Conservation (phyloP, 192 early-diverging fungal species). For the Backusella luteola region DNA sequence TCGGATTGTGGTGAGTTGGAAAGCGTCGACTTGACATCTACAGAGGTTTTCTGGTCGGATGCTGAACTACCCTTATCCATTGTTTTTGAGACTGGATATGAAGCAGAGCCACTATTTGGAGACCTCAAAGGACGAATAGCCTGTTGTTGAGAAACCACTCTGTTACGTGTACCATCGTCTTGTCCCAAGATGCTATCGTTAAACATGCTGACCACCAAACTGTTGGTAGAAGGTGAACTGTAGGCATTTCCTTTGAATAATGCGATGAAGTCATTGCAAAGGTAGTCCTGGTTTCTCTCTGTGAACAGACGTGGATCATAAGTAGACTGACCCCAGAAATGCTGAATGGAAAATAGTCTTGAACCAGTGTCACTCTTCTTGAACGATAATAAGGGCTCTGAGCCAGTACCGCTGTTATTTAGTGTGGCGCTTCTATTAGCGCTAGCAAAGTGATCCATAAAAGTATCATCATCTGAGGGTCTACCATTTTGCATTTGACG, state of each 20-base stretch:
- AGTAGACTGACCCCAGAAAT: conserved; percentile 71
- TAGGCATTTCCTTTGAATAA: conserved; percentile 76
- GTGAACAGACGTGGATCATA: conserved; percentile 67
- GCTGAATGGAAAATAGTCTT: conserved; percentile 75
- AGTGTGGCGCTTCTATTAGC: conserved; percentile 40
- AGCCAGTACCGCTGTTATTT: not conserved
- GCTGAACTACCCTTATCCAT: not conserved
- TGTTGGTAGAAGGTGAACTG: conserved; percentile 64
- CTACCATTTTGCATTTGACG: conserved; percentile 39
- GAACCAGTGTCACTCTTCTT: conserved; percentile 38
- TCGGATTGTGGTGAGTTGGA: not conserved
- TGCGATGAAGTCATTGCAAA: conserved; percentile 82
- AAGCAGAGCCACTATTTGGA: not conserved
- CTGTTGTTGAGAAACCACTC: conserved; percentile 15
- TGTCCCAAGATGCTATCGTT: conserved; percentile 10
- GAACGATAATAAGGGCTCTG: conserved; percentile 40
- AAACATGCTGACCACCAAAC: conserved; percentile 74
- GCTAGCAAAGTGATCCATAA: conserved; percentile 50
- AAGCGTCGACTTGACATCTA: not conserved
- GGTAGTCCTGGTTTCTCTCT: conserved; percentile 73
- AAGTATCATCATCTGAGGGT: conserved; percentile 46
- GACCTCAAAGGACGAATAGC: conserved; percentile 11
- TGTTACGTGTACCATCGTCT: conserved; percentile 7
- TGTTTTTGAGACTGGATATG: not conserved
- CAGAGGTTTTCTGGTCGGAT: not conserved